Percentiles rank a stretch among this genome's conserved stretches.
Evolutionary conservation across 495 filamentous ascomycete species (phyloP).

Genomic region (Xylona heveae): DNA sequence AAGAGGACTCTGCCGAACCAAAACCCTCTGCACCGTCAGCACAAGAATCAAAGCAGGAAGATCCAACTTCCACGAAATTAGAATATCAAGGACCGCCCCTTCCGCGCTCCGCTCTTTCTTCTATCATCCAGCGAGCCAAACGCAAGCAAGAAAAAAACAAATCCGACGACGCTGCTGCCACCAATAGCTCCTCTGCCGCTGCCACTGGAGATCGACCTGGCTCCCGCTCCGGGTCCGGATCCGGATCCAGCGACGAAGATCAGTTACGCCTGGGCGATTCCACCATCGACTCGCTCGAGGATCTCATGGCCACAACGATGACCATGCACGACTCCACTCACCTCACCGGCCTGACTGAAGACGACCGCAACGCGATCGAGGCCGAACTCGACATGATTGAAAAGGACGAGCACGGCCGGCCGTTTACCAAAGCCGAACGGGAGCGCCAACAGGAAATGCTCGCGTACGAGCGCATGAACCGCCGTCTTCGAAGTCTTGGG

Average conservation of each 20-base stretch:
- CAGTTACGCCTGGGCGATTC: constrained; percentile 29
- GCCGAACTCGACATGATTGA: background rate
- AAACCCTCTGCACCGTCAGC: constrained; percentile 2
- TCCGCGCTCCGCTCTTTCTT: constrained; percentile 27
- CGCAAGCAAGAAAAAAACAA: constrained; percentile 5
- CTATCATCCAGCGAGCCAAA: constrained; percentile 30
- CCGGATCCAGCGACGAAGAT: too few species aligned
- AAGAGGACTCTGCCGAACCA: constrained; percentile 5
- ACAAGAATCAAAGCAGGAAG: constrained; percentile 7
- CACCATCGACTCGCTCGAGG: constrained; percentile 39
- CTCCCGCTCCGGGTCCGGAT: too few species aligned
- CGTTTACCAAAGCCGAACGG: constrained; percentile 2
- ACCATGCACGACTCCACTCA: background rate
- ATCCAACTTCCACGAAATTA: constrained; percentile 7
- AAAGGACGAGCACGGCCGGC: background rate
- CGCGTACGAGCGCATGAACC: constrained; percentile 32
- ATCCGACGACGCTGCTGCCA: background rate
- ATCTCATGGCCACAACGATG: constrained; percentile 23
- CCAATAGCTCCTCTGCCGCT: too few species aligned
- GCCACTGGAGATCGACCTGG: too few species aligned
- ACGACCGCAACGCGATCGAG: background rate
- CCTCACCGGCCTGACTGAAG: background rate
- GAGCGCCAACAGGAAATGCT: constrained; percentile 20
- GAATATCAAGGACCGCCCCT: constrained; percentile 9
- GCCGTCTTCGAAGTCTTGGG: constrained; percentile 33